Conservation (phyloP, 768 basidiomycete species). For the Tubosaeta brunneosetosa region DNA sequence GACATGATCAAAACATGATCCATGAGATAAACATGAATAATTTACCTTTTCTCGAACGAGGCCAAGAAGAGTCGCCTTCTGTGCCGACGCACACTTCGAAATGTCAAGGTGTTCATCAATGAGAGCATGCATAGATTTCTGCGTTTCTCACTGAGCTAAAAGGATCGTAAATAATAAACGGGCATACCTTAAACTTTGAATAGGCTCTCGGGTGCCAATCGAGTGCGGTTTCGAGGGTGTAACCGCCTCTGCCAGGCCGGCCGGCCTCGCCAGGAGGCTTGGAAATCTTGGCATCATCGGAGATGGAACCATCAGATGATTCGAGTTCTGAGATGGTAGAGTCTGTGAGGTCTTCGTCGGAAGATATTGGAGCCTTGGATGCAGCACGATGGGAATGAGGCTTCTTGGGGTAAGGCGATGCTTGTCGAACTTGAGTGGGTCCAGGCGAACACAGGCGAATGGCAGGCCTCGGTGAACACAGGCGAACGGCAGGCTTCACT, state of each 20-base stretch:
- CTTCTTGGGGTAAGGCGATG: no score
- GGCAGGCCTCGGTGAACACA: no score
- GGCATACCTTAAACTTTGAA: no score
- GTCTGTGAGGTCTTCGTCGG: no score
- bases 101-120: conserved; percentile 6
- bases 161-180: no score
- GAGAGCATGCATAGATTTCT: neutral
- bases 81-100: conserved; percentile 7
- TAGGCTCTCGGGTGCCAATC: conserved; percentile 7
- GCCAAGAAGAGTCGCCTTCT: neutral
- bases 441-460: no score
- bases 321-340: neutral
- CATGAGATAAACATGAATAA: neutral
- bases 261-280: conserved; percentile 25
- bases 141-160: no score
- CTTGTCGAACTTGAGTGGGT: no score
- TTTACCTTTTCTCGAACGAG: neutral
- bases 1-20: no score
- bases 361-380: neutral
- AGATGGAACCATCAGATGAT: neutral
- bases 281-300: conserved; percentile 17
- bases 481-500: no score
- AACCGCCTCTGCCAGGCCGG: conserved; percentile 20
- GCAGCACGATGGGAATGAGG: no score
- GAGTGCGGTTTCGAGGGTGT: conserved; percentile 19